Base-by-base conservation (phyloP, 208 protist genomes). In the Leishmania tarentolae region DNA sequence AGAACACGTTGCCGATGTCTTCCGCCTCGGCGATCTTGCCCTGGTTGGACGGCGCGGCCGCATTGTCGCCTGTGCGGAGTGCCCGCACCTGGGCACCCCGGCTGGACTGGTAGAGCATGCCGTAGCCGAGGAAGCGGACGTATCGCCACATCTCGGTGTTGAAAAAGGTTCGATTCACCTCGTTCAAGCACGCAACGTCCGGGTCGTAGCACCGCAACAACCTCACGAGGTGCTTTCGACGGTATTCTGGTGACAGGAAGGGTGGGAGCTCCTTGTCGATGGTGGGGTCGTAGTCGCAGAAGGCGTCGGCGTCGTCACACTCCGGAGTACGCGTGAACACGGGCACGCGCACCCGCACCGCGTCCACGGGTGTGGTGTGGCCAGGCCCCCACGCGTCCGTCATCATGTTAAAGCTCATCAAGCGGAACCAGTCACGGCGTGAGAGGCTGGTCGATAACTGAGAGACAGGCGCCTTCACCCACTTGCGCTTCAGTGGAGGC, bases 361-460 rank as follows among this genome's bases (percentile, higher is more conserved):
- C 87, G 76, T 91, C 83, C 1, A 94, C 92, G 17, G 91, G 91
- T 3, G 88, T 95, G 28, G 88, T 90, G 57, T 40, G 42, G 11
- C 40, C 28, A 6, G 76, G 52, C n/a, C 75, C 89, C 88, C 90
- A 97, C 9, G 80, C 80, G 78, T 96, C 92, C 8, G 85, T 84
- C 92, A 95, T 95, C 59, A 91, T 87, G 83, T 97, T 97, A 66
- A 95, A 97, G 69, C 87, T 88, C 94, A 97, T 94, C 31, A 97
- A n/a, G 11, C 94, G 92, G 78, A 97, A 97, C 92, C 94, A 97
- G 79, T 96, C 90, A 8, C 91, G 83, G 7, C 90, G 84, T 19
- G 92, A 90, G 15, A 82, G 52, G 15, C 87, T 77, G 7, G 92
- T 97, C 11, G 93, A 95, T 5, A 97, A 84, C 37, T 85, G 79